phyloP scores from a whole-genome alignment of 192 early-diverging fungal species.

The Linnemannia exigua region DNA sequence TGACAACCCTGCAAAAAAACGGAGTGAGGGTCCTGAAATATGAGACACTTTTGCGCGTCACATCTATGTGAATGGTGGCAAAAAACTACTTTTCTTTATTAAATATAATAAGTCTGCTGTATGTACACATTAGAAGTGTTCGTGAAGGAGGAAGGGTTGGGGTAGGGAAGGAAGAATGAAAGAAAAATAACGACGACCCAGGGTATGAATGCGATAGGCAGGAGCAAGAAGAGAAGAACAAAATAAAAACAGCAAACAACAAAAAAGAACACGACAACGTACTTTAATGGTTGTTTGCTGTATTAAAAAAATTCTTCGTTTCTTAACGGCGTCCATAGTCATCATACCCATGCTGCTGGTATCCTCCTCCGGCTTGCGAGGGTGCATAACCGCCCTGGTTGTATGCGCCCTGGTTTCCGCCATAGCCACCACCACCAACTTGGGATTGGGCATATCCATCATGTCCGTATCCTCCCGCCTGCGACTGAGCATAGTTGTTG shows the following conservation, averaged over 20 bases:
- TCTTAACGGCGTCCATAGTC: neutral
- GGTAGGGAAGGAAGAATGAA: neutral
- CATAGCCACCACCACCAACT: slow-evolving; percentile 5
- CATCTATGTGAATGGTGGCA: no score
- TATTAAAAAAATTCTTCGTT: neutral
- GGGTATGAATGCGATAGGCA: neutral
- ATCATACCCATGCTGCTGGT: slow-evolving; percentile 8
- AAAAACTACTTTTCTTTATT: no score
- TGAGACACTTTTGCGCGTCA: no score
- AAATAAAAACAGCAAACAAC: neutral
- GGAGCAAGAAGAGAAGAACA: neutral
- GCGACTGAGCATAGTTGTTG: slow-evolving; percentile 16
- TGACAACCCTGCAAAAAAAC: no score
- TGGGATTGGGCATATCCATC: slow-evolving; percentile 24
- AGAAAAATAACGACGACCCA: neutral
- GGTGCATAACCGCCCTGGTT: slow-evolving; percentile 27
- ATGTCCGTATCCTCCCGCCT: slow-evolving; percentile 17
- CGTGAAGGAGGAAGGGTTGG: neutral
- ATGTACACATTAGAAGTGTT: slow-evolving; percentile 7
- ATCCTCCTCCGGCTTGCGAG: slow-evolving; percentile 33
- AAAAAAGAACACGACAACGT: neutral
- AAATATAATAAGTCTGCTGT: no score
- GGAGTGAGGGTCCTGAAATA: no score
- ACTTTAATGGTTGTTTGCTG: neutral
- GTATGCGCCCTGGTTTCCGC: slow-evolving; percentile 20